These are phyloP conservation scores for Oryza meyeriana DNA, from an alignment of 176 grass and related monocot species.

Conservation along the genomic window DNA sequence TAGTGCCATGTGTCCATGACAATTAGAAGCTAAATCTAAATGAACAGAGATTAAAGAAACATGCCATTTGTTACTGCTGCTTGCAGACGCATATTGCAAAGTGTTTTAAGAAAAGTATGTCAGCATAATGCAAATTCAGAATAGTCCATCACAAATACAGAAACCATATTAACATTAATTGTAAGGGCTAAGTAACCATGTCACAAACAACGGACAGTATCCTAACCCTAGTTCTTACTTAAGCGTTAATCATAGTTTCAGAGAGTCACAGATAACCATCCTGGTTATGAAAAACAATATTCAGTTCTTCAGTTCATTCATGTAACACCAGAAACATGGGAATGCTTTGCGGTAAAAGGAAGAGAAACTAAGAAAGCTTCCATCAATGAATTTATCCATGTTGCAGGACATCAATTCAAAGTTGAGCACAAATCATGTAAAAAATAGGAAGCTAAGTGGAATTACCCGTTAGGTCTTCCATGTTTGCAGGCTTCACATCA, in stretches of 20 bases:
- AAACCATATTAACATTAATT: background rate
- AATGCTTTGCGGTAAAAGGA: background rate
- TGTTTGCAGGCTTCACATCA: slow-evolving; percentile 95
- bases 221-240: background rate
- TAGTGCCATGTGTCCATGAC: background rate
- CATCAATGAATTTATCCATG: background rate
- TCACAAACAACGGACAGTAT: slow-evolving; percentile 1
- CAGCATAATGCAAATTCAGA: background rate
- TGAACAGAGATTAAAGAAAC: slow-evolving; percentile 8
- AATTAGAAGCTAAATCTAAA: slow-evolving; percentile 13
- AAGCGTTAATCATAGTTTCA: background rate
- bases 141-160: background rate
- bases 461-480: slow-evolving; percentile 94
- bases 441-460: background rate
- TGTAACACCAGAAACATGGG: slow-evolving; percentile 8
- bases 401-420: background rate
- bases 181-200: slow-evolving; percentile 2
- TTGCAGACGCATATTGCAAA: background rate
- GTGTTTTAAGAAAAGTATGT: background rate
- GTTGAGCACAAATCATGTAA: background rate
- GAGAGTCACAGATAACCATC: background rate
- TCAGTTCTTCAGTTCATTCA: background rate
- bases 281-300: background rate
- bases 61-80: background rate
- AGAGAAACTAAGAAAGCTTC: background rate